Evolutionary conservation across 768 basidiomycete genomes (phyloP), one percentile per base, ranked within the genome.

Genomic region (Leccinum aurantiacum): DNA sequence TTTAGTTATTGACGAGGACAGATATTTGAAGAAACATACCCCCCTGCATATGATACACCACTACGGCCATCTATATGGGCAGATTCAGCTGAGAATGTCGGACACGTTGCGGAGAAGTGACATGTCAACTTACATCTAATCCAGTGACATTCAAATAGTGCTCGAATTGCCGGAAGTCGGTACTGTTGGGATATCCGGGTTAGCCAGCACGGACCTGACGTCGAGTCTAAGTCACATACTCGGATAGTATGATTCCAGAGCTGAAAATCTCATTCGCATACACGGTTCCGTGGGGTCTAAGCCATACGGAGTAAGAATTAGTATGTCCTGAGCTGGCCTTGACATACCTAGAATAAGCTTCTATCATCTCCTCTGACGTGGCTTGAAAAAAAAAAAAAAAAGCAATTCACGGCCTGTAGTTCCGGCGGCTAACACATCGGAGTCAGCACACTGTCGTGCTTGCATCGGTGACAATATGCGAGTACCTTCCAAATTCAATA

Each of bases 91-190:
- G 31, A 54, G 15, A 52, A 49, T n/a, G 6, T 25, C 6, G n/a
- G 24, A 37, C 17, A 4, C 13, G 1, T 8, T 13, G 11, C 11
- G 6, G 27, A 25, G 2, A 41, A 10, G 31, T 13, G n/a, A 24
- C 19, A 54, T n/a, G 24, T 2, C 31, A 49, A 75, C 86, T 67
- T 68, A 91, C 92, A 72, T 98, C 96, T 22, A 98, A 75, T 11
- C 96, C 96, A 0, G 94, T 90, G 19, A 98, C 87, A 66, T 92
- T 90, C 33, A 95, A 76, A 69, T 97, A 97, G 58, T 88, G 77
- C 66, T 93, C 90, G 62, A 97, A 98, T 65, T 98, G 96, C 29
- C 92, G 86, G 67, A 98, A 98, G 73, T 98, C 95, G 54, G 96
- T 98, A 69, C 93, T 94, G 66, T 37, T 54, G 49, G 51, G 15